Evolutionary conservation across 345 rosid species (phyloP), one percentile per base, ranked within the genome.

Genomic region (Raphanus raphanistrum): DNA sequence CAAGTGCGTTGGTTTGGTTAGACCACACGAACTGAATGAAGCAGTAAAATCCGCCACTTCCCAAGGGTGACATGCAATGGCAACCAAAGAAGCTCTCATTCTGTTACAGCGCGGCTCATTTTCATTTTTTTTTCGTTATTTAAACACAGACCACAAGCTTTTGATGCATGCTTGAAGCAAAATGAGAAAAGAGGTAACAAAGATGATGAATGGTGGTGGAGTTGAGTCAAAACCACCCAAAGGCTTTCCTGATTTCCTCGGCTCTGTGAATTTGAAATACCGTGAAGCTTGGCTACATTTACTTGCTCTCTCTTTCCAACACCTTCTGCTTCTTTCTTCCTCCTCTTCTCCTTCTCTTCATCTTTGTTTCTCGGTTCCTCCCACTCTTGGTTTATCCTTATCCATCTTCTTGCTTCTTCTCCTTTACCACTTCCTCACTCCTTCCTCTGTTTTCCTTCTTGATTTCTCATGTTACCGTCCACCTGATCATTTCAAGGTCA

Each of bases 381-480:
- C 69, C 75, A 7, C 31, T 75, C 80, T 48, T 79, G 11, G 80
- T 83, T 66, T 78, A 81, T 4, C 82, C 76, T 17, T 83, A 1
- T 72, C 84, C 2, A 13, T 86, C 1, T 82, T 79, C 15, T 61
- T 84, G 12, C 28, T 85, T 0, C 84, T 84, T 10, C 32, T 82
- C 68, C 78, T 75, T 68, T 79, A 73, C 31, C 86, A 89, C 36
- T 72, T 80, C 54, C 76, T 84, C 21, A 63, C 85, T 3, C 89
- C 91, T 11, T 79, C 76, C 3, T 73, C 89, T 6, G 83, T 68
- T 43, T 89, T 82, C 72, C 83, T 89, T 38, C 75, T 91, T 1
- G 90, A 91, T 66, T 91, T 88, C 38, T 83, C 91, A 2, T 91
- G 91, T 78, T 91, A 68, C 82, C 88, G 84, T 25, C 92, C 97